phyloP scores from a whole-genome alignment of 257 asterid species.

The Dorcoceras hygrometricum region DNA sequence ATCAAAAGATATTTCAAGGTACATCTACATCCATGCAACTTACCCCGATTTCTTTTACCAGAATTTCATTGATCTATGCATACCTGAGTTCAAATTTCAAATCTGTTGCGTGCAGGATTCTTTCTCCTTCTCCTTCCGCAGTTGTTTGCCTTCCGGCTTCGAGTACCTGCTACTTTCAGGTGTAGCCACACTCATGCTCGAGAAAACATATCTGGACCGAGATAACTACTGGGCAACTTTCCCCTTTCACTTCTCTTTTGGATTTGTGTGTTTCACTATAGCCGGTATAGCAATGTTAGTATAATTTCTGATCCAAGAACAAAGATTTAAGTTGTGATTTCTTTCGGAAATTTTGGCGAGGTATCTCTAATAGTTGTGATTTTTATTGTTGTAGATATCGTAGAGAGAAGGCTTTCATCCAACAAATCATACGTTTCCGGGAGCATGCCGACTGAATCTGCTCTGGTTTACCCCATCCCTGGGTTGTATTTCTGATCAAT shows the following conservation, averaged over 20 bases:
- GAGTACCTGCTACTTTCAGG: conserved; percentile 59
- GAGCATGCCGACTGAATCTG: conserved; percentile 68
- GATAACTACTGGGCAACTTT: conserved; percentile 78
- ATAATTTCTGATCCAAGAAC: neutral
- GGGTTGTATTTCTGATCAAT: too few relatives aligned
- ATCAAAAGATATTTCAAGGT: conserved; percentile 86
- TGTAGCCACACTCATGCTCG: conserved; percentile 56
- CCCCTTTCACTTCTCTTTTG: conserved; percentile 62
- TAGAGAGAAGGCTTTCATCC: conserved; percentile 67
- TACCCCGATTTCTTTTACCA: conserved; percentile 1
- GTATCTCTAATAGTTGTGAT: neutral
- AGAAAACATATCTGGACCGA: conserved; percentile 58
- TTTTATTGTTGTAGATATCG: conserved; percentile 42
- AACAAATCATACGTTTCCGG: conserved; percentile 59
- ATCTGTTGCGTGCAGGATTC: conserved; percentile 49
- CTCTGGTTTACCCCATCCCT: neutral
- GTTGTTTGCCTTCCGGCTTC: conserved; percentile 84
- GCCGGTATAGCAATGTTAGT: conserved; percentile 68
- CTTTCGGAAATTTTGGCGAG: too few relatives aligned
- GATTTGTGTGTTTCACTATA: conserved; percentile 50
- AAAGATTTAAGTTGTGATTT: neutral
- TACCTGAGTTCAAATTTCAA: conserved; percentile 5
- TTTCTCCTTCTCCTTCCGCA: conserved; percentile 62
- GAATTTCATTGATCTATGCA: neutral
- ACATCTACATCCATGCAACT: conserved; percentile 12